Base-by-base conservation (phyloP, 2,329 filamentous ascomycete species). In the Talaromyces islandicus region DNA sequence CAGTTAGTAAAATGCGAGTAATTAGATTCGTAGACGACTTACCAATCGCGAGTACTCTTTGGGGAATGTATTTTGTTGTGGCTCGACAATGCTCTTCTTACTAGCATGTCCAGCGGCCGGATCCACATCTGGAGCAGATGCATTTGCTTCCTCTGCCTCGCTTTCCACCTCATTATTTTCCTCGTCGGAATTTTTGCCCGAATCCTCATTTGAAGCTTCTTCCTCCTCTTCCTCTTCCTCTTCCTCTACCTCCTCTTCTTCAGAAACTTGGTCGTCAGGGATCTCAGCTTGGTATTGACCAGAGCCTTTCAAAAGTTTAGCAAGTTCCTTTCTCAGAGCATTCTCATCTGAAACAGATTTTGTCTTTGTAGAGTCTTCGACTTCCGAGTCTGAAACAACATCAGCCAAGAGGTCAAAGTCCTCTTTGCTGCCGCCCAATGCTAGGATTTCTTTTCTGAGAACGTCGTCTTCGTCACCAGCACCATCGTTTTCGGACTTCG, bases 341-440 rank as follows among this genome's bases (percentile, higher is more conserved):
- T 74, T 72, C 2, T 76, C 70, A 19, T 69, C 66, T 1, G 66
- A 65, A 32, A 67, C 68, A 52, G 61, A 62, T 56, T 67, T 70
- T 2, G 67, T 64, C 52, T 66, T 62, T n/a, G 56, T 60, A 29
- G 57, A 63, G 52, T 67, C 75, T 65, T 80, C 79, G 14, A 78
- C 67, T 64, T 81, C 79, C 14, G 77, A 78, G 51, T 78, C 78
- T 0, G 79, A 81, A 51, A 75, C 71, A 21, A 76, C 69, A 57
- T 70, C 76, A 24, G 73, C 77, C 60, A 81, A 66, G 25, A 81
- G 66, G 53, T 79, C 74, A 59, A 79, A 69, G 63, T 81, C 78
- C 56, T 81, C 80, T 64, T 80, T 72, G n/a, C 75, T 80, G 54
- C 79, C 79, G 32, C 79, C 79, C 57, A 81, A 72, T 5, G 74